Base-by-base conservation (phyloP, 164 flowering plant genomes). In the Tetrastigma voinierianum region DNA sequence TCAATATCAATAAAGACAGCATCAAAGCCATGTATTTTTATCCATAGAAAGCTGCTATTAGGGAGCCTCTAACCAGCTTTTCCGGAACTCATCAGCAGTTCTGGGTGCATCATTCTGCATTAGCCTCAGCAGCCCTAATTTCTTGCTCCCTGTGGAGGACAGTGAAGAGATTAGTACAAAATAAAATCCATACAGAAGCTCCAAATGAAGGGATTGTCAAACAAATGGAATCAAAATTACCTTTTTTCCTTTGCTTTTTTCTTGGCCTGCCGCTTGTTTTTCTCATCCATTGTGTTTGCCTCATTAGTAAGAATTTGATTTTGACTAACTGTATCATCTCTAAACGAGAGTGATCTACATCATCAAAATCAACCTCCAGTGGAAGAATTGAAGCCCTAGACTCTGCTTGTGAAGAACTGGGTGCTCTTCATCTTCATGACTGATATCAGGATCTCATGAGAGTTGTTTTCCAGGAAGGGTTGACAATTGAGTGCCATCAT, bases 1-100 rank as follows among this genome's bases (percentile, higher is more conserved):
- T 86, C n/a, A 16, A 89, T 70, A 66, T 93, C 91, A 62, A 89
- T 77, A 84, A 62, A 51, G 83, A 74, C 18, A 89, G 82, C 84
- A 81, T 68, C 80, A 81, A 88, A 10, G 77, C 89, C 90, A 93
- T 96, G 74, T 96, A 96, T 51, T 89, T n/a, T 85, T 62, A 96
- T 86, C 99, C 99, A 96, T 45, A 86, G 76, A 72, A 83, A 86
- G 72, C 99, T 93, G 76, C 87, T 93, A 77, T 88, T 89, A 10
- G 99, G 99, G 98, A 96, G 76, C 84, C 81, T 67, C 97, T 78
- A 73, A 96, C 82, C 59, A 91, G 49, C 62, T 86, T n/a, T n/a
- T n/a, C n/a, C n/a, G n/a, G 77, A 80, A 96, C 53, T 96, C 99
- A 75, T 96, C 99, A 23, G 76, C 85, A 73, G 82, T 88, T 51